Conservation (phyloP, 768 basidiomycete genomes). For the Leccinellum rugosiceps region DNA sequence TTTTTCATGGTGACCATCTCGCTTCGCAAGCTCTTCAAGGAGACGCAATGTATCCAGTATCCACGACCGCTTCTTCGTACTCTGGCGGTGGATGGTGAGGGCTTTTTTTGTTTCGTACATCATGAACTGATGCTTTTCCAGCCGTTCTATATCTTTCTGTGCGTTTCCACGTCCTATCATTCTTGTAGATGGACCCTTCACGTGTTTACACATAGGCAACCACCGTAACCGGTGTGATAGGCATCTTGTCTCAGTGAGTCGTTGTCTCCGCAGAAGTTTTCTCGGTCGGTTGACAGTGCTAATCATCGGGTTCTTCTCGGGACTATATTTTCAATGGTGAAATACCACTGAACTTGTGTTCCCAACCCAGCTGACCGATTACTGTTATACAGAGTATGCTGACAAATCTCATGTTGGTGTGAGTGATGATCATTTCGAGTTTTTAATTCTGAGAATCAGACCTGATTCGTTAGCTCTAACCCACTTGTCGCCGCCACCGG, state of each 20-base stretch:
- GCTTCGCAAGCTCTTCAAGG: not conserved
- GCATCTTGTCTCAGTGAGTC: conserved; percentile 6
- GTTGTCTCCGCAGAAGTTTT: not conserved
- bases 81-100: conserved; percentile 11
- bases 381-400: not conserved
- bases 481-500: conserved; percentile 11
- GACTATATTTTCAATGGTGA: not conserved
- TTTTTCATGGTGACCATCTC: not conserved
- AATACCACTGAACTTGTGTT: not conserved
- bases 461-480: not conserved
- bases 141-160: not conserved
- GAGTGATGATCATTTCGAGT: not conserved
- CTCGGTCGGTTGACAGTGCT: not conserved
- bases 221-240: not conserved
- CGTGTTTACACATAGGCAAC: not conserved
- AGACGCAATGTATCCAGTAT: not conserved
- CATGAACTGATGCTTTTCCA: not conserved
- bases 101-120: not conserved
- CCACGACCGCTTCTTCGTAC: not conserved
- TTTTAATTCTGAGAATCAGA: not conserved
- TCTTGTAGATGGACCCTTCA: not conserved
- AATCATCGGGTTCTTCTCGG: not conserved
- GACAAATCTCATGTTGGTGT: not conserved
- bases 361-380: not conserved
- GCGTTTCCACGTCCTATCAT: not conserved